Conservation (phyloP, 306 rosid species). For the Albizia julibrissin region DNA sequence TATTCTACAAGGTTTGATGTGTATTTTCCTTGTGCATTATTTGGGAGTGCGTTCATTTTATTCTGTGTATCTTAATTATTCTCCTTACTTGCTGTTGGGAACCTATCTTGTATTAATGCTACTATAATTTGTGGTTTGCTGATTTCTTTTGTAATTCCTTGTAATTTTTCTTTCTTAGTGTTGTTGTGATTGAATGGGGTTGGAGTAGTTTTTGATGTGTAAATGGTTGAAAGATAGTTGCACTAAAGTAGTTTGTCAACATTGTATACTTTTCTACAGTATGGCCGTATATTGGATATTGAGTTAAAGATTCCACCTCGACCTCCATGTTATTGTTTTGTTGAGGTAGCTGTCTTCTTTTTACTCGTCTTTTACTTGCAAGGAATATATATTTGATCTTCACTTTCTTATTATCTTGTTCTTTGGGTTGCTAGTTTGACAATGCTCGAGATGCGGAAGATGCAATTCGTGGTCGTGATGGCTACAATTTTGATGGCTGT, state of each 20-base stretch:
- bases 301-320: slow-evolving; percentile 97
- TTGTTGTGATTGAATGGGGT: not conserved
- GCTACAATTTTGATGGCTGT: slow-evolving; percentile 97
- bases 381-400: not conserved
- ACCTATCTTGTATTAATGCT: not conserved
- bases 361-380: not conserved
- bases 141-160: not conserved
- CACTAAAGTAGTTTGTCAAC: slow-evolving; percentile 25
- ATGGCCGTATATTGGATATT: slow-evolving; percentile 93
- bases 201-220: not conserved
- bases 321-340: slow-evolving; percentile 96
- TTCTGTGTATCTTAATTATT: not conserved
- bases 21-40: not conserved
- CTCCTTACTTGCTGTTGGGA: not conserved
- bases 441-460: slow-evolving; percentile 95
- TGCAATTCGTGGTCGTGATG: slow-evolving; percentile 96
- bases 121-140: not conserved
- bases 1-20: slow-evolving; percentile 79
- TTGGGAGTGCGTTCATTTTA: not conserved
- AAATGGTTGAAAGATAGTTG: not conserved
- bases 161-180: not conserved
- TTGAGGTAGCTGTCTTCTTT: slow-evolving; percentile 65
- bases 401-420: not conserved
- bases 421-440: slow-evolving; percentile 69
- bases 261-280: slow-evolving; percentile 55